Percentiles rank a stretch among this genome's conserved stretches.
Evolutionary conservation across 2,329 filamentous ascomycete genomes (phyloP).

Genomic region (Epichloe glyceriae): DNA sequence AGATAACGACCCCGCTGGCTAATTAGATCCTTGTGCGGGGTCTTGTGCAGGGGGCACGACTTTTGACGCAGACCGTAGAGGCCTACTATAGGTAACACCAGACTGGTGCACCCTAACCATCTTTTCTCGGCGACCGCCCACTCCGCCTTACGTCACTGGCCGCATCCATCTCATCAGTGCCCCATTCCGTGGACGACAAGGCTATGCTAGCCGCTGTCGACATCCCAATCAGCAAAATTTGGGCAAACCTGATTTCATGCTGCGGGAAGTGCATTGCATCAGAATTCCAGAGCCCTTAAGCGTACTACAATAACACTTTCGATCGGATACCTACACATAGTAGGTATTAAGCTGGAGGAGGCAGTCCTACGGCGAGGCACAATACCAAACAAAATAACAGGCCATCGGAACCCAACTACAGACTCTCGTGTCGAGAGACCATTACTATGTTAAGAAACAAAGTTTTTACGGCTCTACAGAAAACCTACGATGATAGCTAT

Average conservation of each 20-base stretch:
- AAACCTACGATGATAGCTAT: conserved; percentile 96
- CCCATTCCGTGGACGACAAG: background rate
- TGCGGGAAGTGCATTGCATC: background rate
- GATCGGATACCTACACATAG: background rate
- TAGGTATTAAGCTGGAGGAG: background rate
- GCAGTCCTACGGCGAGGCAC: background rate
- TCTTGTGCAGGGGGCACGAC: too few species aligned
- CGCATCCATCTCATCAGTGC: background rate
- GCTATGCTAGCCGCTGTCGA: background rate
- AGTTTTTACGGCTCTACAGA: conserved; percentile 65
- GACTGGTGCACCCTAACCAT: too few species aligned
- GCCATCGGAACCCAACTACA: background rate
- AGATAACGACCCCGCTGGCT: too few species aligned
- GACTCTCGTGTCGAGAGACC: background rate
- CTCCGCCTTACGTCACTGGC: conserved; percentile 2
- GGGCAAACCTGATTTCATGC: background rate
- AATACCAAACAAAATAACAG: background rate
- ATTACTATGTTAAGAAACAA: conserved; percentile 40
- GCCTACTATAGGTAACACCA: too few species aligned
- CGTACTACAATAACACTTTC: background rate
- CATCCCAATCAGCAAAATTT: background rate
- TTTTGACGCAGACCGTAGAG: too few species aligned
- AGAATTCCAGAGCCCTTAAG: background rate
- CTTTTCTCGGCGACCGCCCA: background rate
- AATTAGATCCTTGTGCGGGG: too few species aligned